Conservation (phyloP, 345 rosid species). For the Microcos paniculata region DNA sequence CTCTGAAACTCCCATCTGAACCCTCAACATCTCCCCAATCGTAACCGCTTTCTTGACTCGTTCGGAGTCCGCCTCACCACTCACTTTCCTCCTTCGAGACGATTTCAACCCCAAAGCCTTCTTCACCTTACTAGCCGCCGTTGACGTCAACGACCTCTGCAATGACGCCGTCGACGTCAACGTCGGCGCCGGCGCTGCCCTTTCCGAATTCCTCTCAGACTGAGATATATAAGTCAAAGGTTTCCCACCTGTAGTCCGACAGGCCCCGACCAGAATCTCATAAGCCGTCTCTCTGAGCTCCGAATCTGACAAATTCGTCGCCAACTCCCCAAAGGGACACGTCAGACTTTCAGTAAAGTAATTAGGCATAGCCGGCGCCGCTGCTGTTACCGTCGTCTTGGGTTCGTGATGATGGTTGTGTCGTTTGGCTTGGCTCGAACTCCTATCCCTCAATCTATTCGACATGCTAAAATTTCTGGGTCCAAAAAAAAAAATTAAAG, state of each 20-base stretch:
- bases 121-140: constrained; percentile 91
- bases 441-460: constrained; percentile 1
- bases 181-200: constrained; percentile 9
- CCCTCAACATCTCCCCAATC: constrained; percentile 75
- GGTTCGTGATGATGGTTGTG: not conserved
- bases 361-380: constrained; percentile 24
- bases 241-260: constrained; percentile 69
- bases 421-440: constrained; percentile 1
- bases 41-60: constrained; percentile 53
- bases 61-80: constrained; percentile 39
- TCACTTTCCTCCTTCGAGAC: constrained; percentile 29
- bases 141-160: constrained; percentile 77
- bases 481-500: not conserved
- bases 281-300: constrained; percentile 91
- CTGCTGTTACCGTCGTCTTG: not conserved
- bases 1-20: constrained; percentile 83
- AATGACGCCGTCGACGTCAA: constrained; percentile 41
- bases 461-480: constrained; percentile 8
- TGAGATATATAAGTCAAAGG: constrained; percentile 68
- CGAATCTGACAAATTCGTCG: constrained; percentile 49
- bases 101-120: constrained; percentile 88
- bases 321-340: constrained; percentile 58
- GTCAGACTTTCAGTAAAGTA: constrained; percentile 33
- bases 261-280: constrained; percentile 81
- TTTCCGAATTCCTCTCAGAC: constrained; percentile 38